Evolutionary conservation across 2,329 filamentous ascomycete species (phyloP), one percentile per base, ranked within the genome.

Genomic region (Furcasterigmium furcatum): DNA sequence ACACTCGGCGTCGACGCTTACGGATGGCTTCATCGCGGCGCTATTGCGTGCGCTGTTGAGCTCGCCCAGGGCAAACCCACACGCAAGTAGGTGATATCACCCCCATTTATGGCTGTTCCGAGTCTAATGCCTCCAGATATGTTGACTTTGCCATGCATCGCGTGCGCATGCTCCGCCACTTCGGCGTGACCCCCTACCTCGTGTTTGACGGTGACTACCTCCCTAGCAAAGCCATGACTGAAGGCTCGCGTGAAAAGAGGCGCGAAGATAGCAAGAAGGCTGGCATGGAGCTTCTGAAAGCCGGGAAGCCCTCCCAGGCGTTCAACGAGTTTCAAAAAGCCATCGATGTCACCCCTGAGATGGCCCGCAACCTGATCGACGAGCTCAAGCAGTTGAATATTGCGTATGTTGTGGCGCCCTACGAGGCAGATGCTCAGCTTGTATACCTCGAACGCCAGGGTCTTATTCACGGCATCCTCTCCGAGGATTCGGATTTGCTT

Each of bases 201-300:
- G 87, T 99, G 29, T 99, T 99, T 63, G 94, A 99, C 67, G 94
- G 94, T 51, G 94, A 96, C 62, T 91, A 87, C 61, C 77, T 99
- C 20, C 94, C 94, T 25, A 96, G 91, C 74, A 99, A 99, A 67
- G 86, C 89, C 14, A 81, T 77, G 22, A 97, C 92, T 1, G 94
- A 99, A 63, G 77, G 80, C 25, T 85, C 88, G 13, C 80, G 94
- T 44, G 79, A 79, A n/a, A 82, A 82, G 52, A 82, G 82, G 50
- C 82, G 94, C 40, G 84, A 90, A 52, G 85, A 92, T 49, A 89
- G 84, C 66, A 90, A 81, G 62, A 81, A 80, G 59, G 64, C 82
- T 3, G 94, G 91, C 1, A 67, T 92, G 48, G 89, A 94, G 59
- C 71, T 96, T 10, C 73, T 96, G 46, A 85, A 84, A 49, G 85